These are phyloP conservation scores for Kuraishia capsulata DNA, from an alignment of 805 yeast species.

Conservation along the genomic window DNA sequence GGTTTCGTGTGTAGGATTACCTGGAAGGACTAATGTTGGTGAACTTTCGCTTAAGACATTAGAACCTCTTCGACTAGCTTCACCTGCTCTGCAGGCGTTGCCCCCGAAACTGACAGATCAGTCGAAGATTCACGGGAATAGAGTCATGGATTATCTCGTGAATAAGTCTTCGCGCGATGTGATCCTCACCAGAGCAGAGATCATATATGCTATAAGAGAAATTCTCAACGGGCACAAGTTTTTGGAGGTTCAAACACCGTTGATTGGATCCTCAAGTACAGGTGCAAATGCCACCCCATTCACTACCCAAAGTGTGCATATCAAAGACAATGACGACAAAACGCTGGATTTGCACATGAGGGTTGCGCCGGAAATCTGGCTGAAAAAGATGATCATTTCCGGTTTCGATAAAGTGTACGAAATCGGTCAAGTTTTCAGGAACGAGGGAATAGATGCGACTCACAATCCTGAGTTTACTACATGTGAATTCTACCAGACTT, in stretches of 20 bases:
- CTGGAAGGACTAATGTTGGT: conserved; percentile 70
- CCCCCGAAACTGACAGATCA: conserved; percentile 57
- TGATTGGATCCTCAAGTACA: conserved; percentile 52
- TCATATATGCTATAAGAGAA: conserved; percentile 45
- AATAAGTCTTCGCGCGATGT: conserved; percentile 40
- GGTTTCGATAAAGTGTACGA: conserved; percentile 88
- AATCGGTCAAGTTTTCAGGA: conserved; percentile 77
- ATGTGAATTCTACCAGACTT: conserved; percentile 81
- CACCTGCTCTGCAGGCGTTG: conserved; percentile 63
- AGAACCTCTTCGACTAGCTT: conserved; percentile 37
- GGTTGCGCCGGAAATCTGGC: conserved; percentile 95
- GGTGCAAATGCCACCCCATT: conserved; percentile 96
- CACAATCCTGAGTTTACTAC: conserved; percentile 94
- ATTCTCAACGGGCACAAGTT: conserved; percentile 51
- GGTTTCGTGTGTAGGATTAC: conserved; percentile 54
- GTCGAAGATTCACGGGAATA: conserved; percentile 49
- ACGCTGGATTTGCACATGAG: conserved; percentile 45
- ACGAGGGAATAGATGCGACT: conserved; percentile 87
- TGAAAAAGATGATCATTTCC: conserved; percentile 70
- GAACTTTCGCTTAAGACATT: conserved; percentile 64
- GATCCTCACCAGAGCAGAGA: conserved; percentile 40
- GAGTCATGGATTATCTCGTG: conserved; percentile 68
- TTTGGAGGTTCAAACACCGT: conserved; percentile 85
- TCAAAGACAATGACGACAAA: conserved; percentile 18
- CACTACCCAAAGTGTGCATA: conserved; percentile 32